phyloP scores from a whole-genome alignment of 2,329 filamentous ascomycete genomes.

The Penicillium frequentans region DNA sequence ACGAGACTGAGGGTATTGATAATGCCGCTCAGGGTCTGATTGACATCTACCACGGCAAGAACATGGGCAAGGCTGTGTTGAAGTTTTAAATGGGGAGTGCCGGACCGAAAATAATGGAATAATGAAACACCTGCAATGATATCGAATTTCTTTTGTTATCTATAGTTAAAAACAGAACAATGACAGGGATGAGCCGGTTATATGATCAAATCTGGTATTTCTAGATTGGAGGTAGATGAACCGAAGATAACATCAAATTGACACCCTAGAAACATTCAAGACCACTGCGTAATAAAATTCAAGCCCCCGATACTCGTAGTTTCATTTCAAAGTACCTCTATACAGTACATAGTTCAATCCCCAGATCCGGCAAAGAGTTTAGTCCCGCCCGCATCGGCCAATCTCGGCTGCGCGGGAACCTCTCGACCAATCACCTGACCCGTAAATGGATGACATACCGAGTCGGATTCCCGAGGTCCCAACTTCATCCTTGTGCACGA shows the following conservation, averaged over 20 bases:
- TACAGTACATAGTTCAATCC: not conserved
- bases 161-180: not conserved
- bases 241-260: not conserved
- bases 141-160: not conserved
- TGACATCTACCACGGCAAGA: conserved; percentile 73
- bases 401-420: conserved; percentile 40
- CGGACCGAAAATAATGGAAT: conserved; percentile 17
- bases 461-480: conserved; percentile 38
- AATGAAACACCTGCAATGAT: conserved; percentile 2
- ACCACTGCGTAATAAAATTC: not conserved
- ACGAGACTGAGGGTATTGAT: conserved; percentile 74
- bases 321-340: not conserved
- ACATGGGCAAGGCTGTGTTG: conserved; percentile 83
- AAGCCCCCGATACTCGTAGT: no score
- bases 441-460: conserved; percentile 42
- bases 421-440: conserved; percentile 35
- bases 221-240: not conserved
- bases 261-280: not conserved
- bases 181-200: not conserved
- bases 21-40: conserved; percentile 71
- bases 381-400: conserved; percentile 30
- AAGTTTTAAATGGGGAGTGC: conserved; percentile 54
- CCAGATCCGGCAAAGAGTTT: conserved; percentile 4
- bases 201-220: not conserved
- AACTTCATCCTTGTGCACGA: conserved; percentile 31